A percentile compares a stretch with the other conserved stretches of the same genome.
phyloP scores from a whole-genome alignment of 2,329 filamentous ascomycete genomes.

The Alternaria dauci region DNA sequence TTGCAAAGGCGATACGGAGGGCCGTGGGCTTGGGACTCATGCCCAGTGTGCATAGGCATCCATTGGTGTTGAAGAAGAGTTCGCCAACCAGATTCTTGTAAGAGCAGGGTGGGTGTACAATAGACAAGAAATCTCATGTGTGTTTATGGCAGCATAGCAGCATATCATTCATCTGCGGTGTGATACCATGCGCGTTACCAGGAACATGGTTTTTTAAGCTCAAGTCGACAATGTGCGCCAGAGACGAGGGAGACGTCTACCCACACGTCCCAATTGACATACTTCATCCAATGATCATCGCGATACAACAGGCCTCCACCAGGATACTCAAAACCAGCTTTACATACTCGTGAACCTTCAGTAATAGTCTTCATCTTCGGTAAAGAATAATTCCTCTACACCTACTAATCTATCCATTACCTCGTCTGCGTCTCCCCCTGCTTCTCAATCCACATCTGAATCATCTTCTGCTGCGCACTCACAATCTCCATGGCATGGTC shows the following conservation, averaged over 20 bases:
- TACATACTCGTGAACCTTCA: no score
- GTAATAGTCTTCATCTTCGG: background rate
- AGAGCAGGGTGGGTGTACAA: background rate
- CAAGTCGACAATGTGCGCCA: background rate
- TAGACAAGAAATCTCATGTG: background rate
- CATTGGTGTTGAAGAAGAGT: constrained; percentile 54
- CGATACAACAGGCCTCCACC: no score
- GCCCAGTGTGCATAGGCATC: constrained; percentile 89
- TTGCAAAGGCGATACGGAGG: constrained; percentile 90
- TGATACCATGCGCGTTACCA: background rate
- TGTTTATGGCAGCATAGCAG: background rate
- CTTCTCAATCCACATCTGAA: constrained; percentile 40
- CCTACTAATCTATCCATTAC: background rate
- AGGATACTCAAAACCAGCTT: no score
- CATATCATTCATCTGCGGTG: background rate
- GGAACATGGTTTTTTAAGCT: background rate
- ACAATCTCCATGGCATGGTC: constrained; percentile 52
- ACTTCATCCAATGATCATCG: no score
- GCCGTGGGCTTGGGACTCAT: constrained; percentile 90
- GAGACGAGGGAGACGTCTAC: no score
- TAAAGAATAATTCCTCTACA: background rate
- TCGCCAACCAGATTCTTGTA: constrained; percentile 33
- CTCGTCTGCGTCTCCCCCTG: constrained; percentile 14
- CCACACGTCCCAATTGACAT: no score
- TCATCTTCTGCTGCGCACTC: constrained; percentile 42